phyloP scores from a whole-genome alignment of 306 rosid species.

The Malus orientalis region DNA sequence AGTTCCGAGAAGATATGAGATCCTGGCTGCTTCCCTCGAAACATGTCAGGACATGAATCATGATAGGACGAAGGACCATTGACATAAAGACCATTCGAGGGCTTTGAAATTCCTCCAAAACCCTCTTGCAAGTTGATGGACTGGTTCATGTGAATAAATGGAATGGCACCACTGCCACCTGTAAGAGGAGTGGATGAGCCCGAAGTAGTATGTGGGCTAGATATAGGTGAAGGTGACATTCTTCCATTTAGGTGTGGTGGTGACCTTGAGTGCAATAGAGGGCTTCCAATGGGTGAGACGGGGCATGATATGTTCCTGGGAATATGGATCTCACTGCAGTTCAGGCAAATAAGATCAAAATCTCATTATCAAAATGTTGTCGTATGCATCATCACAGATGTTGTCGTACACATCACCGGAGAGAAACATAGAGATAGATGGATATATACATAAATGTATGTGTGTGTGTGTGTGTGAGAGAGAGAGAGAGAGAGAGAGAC shows the following conservation, averaged over 20 bases:
- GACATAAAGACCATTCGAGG: constrained; percentile 43
- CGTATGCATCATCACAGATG: background rate
- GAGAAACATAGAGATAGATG: background rate
- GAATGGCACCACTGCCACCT: constrained; percentile 69
- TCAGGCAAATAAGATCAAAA: constrained; percentile 29
- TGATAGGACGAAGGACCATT: constrained; percentile 50
- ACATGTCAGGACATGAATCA: constrained; percentile 62
- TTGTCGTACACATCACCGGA: background rate
- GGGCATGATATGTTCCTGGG: constrained; percentile 91
- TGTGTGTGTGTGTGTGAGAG: background rate
- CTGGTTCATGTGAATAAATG: constrained; percentile 58
- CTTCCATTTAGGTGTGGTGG: constrained; percentile 83
- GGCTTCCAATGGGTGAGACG: constrained; percentile 97
- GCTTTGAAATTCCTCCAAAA: constrained; percentile 57
- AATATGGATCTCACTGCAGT: constrained; percentile 72
- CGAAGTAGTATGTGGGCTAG: constrained; percentile 87
- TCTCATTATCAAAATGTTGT: background rate
- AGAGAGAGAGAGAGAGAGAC: constrained; percentile 41
- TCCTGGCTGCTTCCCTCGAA: constrained; percentile 72
- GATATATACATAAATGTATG: background rate
- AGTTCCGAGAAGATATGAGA: constrained; percentile 59
- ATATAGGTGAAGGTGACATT: constrained; percentile 95
- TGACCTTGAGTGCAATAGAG: constrained; percentile 84
- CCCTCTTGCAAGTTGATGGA: constrained; percentile 66
- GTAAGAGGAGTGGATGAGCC: constrained; percentile 93